Conservation (phyloP, 257 asterid genomes). For the Handroanthus guayacan region DNA sequence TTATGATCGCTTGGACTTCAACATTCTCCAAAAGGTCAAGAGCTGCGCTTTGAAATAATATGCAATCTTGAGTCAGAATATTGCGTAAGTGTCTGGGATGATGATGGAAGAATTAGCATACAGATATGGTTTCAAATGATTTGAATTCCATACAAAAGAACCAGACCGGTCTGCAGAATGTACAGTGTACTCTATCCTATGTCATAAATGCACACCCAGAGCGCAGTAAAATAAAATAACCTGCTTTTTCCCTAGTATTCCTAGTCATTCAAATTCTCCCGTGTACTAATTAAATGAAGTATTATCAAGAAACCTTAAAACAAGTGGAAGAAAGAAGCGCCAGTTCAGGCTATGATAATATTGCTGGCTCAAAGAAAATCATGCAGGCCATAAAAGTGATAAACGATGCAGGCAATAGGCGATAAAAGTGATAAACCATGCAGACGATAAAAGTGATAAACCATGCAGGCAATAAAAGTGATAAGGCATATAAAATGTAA, state of each 20-base stretch:
- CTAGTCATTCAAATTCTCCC: background rate
- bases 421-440: background rate
- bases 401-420: no score
- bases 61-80: slow-evolving; percentile 19
- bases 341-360: background rate
- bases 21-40: slow-evolving; percentile 49
- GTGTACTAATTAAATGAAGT: background rate
- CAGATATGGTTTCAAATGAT: background rate
- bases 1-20: slow-evolving; percentile 43
- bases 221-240: background rate
- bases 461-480: background rate
- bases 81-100: background rate
- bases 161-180: slow-evolving; percentile 1
- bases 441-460: no score
- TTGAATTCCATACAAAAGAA: background rate
- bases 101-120: background rate
- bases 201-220: background rate
- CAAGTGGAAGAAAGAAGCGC: background rate
- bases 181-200: background rate
- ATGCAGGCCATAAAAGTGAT: no score
- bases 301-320: no score
- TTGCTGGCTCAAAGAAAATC: background rate
- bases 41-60: slow-evolving; percentile 40
- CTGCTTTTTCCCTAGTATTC: background rate
- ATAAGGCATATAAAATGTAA: background rate